phyloP scores from a whole-genome alignment of 1,284 basidiomycete genomes.

The Tranzscheliella williamsii region DNA sequence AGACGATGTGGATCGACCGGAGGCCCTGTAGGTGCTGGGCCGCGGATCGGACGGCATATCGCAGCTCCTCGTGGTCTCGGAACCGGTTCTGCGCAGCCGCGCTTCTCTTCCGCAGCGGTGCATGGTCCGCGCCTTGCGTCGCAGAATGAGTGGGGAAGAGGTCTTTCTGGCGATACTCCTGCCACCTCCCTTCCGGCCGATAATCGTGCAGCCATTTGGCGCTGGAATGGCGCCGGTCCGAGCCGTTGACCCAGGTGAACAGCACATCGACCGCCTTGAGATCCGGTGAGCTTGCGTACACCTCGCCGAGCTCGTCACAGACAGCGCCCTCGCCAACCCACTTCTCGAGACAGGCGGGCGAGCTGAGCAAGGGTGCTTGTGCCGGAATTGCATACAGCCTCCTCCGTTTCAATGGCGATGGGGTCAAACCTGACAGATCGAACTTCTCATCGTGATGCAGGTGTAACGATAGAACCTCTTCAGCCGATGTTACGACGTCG shows the following conservation, averaged over 20 bases:
- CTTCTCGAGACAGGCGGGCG: constrained; percentile 12
- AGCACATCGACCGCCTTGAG: constrained; percentile 24
- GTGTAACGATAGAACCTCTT: constrained; percentile 13
- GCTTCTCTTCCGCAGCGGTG: constrained; percentile 3
- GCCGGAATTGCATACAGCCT: constrained; percentile 16
- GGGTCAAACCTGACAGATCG: not conserved
- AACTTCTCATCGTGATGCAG: constrained; percentile 14
- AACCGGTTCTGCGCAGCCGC: constrained; percentile 24
- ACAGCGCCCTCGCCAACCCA: constrained; percentile 19
- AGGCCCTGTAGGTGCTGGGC: constrained; percentile 30
- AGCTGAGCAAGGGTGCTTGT: constrained; percentile 9
- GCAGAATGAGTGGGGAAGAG: constrained; percentile 12
- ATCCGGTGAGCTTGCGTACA: constrained; percentile 9
- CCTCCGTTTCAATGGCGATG: constrained; percentile 7
- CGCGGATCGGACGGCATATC: constrained; percentile 31
- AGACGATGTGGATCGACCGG: constrained; percentile 34
- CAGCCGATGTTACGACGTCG: no score
- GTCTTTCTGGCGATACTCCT: constrained; percentile 28
- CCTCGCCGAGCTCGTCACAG: constrained; percentile 10
- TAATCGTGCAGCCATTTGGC: constrained; percentile 31
- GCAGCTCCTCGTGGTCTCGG: constrained; percentile 43
- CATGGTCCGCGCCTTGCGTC: not conserved
- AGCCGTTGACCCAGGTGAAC: constrained; percentile 41
- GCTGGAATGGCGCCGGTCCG: constrained; percentile 28
- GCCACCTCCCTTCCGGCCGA: constrained; percentile 16